Evolutionary conservation across 2,329 filamentous ascomycete genomes (phyloP), one percentile per base, ranked within the genome.

Genomic region (Trichophyton simii): DNA sequence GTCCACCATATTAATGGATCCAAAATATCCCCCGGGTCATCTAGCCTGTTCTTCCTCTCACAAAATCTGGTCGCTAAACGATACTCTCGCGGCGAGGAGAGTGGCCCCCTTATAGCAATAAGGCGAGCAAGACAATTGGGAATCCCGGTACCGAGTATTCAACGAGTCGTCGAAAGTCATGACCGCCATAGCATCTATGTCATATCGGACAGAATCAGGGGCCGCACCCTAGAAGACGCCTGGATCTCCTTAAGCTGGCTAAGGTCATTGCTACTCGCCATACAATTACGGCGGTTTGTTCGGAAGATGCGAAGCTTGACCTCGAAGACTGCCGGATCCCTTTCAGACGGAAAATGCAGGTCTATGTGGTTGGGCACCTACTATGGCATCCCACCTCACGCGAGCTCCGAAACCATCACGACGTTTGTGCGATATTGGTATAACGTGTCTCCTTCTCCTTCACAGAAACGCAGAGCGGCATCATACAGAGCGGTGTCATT

Each of bases 291-390:
- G 28, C 55, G 50, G n/a, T 65, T 65, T 20, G 46, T 69, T 15
- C 58, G 60, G 48, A 20, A 42, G n/a, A 63, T 68, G 50, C 57
- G 66, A 58, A 64, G 62, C 18, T 46, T 63, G 20, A 68, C 66
- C 20, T 69, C 66, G 15, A 54, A 63, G 7, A 66, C 65, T 13
- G 66, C 65, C 36, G 66, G 68, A 58, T 67, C 66, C 8, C 63
- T 64, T 25, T 41, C 42, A 13, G 58, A 58, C 36, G 63, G 61
- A 38, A 42, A 58, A 60, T 63, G 61, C 58, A 61, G 46, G 46
- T 63, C 61, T 11, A 66, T 67, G 61, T 69, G 61, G 62, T 65
- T 69, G 31, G 67, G 68, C 20, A 65, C 67, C 63, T 63, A 63
- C 48, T 68, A 62, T 60, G 61, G 65, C 1, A 60, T 68, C 15